Conservation (phyloP, 192 early-diverging fungal species). For the Coemansia sp. region DNA sequence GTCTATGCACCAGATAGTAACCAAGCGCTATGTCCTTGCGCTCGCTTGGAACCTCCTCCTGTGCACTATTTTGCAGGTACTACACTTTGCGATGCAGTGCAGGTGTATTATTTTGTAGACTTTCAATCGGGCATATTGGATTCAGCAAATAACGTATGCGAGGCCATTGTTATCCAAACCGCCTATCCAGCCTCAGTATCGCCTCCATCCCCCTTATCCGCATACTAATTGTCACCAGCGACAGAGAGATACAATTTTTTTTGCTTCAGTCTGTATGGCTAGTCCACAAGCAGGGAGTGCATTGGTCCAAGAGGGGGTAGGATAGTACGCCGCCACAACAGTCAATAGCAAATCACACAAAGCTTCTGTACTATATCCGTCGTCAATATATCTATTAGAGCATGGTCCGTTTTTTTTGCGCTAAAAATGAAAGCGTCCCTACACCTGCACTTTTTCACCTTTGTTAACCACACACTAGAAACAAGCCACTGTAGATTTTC, state of each 20-base stretch:
- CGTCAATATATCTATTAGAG: neutral
- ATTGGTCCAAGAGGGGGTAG: neutral
- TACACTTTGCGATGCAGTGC: neutral
- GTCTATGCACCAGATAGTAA: neutral
- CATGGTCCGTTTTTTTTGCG: neutral
- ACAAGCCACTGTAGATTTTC: neutral
- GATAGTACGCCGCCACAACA: neutral
- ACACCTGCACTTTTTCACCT: neutral
- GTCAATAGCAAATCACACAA: neutral
- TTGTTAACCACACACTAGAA: neutral
- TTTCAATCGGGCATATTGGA: conserved; percentile 6
- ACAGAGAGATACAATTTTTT: neutral
- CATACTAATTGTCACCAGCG: neutral
- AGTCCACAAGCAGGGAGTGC: neutral
- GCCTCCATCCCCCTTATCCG: neutral
- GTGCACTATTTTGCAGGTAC: neutral
- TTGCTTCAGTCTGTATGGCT: neutral
- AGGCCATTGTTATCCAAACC: neutral
- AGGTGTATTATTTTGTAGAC: conserved; percentile 1
- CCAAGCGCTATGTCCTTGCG: neutral
- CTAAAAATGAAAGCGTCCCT: neutral
- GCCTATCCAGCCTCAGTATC: neutral
- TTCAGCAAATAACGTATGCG: neutral
- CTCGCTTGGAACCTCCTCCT: neutral
- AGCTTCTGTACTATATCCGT: neutral